Conservation (phyloP, 1,284 basidiomycete genomes). For the Ceratobasidium sp. region DNA sequence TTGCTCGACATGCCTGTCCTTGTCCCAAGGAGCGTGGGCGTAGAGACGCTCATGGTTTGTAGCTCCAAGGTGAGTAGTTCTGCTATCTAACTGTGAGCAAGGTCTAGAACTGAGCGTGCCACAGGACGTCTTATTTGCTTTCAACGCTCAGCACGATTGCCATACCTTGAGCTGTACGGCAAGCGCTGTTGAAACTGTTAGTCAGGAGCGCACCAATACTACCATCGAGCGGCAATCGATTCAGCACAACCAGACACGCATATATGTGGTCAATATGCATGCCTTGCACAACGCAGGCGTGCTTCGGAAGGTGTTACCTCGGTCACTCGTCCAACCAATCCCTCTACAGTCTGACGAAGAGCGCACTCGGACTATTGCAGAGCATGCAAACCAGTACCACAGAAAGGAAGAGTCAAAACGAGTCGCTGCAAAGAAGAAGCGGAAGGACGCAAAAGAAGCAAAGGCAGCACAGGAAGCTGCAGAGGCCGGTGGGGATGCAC, state of each 20-base stretch:
- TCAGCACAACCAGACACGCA: conserved; percentile 51
- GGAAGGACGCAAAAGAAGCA: background rate
- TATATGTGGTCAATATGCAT: conserved; percentile 56
- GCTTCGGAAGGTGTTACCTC: conserved; percentile 57
- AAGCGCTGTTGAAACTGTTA: conserved; percentile 50
- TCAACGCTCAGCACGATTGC: conserved; percentile 52
- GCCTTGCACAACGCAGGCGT: conserved; percentile 58
- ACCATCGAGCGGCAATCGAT: conserved; percentile 50
- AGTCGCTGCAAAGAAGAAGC: background rate
- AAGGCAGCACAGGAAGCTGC: background rate
- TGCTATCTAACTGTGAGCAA: background rate
- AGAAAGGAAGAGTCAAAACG: background rate
- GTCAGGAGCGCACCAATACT: conserved; percentile 55
- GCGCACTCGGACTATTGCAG: background rate
- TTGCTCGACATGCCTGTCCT: conserved; percentile 12
- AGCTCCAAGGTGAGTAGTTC: background rate
- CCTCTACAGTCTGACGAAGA: background rate
- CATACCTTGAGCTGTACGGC: conserved; percentile 45
- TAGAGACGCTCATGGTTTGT: background rate
- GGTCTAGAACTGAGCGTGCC: background rate
- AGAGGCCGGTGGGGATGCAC: too few relatives aligned
- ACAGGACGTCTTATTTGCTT: conserved; percentile 51
- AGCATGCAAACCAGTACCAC: background rate
- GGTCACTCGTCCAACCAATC: conserved; percentile 61
- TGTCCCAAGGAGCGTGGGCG: background rate